Conservation (phyloP, 2,329 filamentous ascomycete species). For the Apiospora pterosperma region DNA sequence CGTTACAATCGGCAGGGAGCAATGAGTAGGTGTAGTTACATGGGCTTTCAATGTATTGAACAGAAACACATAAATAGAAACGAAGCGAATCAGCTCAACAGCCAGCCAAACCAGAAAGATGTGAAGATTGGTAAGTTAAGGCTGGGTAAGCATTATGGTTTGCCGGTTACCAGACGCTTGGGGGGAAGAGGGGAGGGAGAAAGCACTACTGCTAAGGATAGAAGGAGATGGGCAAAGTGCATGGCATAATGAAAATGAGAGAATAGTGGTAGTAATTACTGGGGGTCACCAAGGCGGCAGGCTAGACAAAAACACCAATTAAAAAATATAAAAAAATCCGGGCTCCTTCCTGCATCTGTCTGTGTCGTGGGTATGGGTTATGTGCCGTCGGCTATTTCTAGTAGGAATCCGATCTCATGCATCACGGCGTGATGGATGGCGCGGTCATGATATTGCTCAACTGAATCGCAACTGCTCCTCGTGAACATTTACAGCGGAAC, state of each 20-base stretch:
- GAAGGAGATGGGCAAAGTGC: too few relatives aligned
- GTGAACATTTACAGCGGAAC: constrained; percentile 18
- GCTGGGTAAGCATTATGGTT: not conserved
- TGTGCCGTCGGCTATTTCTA: not conserved
- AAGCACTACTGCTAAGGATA: too few relatives aligned
- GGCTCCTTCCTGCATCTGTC: not conserved
- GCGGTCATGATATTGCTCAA: constrained; percentile 9
- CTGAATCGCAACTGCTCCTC: constrained; percentile 22
- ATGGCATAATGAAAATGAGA: not conserved
- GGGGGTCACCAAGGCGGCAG: too few relatives aligned
- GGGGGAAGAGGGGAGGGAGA: not conserved
- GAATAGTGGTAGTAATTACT: too few relatives aligned
- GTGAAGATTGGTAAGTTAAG: not conserved
- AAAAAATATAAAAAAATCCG: too few relatives aligned
- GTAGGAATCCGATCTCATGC: constrained; percentile 12
- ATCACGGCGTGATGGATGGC: constrained; percentile 9
- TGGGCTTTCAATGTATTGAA: too few relatives aligned
- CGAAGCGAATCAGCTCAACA: not conserved
- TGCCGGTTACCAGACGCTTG: not conserved
- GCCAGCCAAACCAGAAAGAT: not conserved
- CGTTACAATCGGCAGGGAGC: not conserved
- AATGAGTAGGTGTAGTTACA: not conserved
- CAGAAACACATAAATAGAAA: not conserved
- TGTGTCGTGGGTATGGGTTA: not conserved
- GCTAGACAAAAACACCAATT: not conserved